phyloP scores from a whole-genome alignment of 768 basidiomycete genomes.

The Cystobasidium onofrii region DNA sequence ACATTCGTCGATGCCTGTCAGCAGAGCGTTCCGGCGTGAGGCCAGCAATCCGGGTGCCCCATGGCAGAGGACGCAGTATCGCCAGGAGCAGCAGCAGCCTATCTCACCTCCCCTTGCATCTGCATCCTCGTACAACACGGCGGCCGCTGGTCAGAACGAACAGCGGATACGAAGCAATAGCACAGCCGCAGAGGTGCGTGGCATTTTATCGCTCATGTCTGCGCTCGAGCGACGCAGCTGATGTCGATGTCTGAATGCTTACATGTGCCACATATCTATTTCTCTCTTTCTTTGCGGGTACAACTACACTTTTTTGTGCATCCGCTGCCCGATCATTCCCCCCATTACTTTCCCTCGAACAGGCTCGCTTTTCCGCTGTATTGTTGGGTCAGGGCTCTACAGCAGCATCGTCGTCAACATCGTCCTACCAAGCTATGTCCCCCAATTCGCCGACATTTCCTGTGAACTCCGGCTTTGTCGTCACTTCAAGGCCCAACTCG shows the following conservation, averaged over 20 bases:
- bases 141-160: not conserved
- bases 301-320: too few species aligned
- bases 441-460: not conserved
- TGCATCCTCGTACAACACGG: not conserved
- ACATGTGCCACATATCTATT: too few species aligned
- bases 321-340: not conserved
- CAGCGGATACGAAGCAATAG: not conserved
- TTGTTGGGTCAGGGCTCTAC: not conserved
- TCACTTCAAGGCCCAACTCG: constrained; percentile 12
- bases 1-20: constrained; percentile 20
- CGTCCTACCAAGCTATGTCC: not conserved
- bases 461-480: constrained; percentile 22
- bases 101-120: not conserved
- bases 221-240: not conserved
- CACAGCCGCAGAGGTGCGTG: not conserved
- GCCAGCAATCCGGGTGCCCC: not conserved
- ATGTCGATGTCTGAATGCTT: too few species aligned
- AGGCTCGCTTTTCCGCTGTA: not conserved
- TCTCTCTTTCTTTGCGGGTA: too few species aligned
- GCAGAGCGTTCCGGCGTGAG: not conserved
- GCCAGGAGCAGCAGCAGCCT: not conserved
- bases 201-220: not conserved
- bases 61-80: not conserved
- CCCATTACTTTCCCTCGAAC: not conserved
- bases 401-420: not conserved